Base-by-base conservation (phyloP, 2,329 filamentous ascomycete genomes). In the Talaromyces sp. region DNA sequence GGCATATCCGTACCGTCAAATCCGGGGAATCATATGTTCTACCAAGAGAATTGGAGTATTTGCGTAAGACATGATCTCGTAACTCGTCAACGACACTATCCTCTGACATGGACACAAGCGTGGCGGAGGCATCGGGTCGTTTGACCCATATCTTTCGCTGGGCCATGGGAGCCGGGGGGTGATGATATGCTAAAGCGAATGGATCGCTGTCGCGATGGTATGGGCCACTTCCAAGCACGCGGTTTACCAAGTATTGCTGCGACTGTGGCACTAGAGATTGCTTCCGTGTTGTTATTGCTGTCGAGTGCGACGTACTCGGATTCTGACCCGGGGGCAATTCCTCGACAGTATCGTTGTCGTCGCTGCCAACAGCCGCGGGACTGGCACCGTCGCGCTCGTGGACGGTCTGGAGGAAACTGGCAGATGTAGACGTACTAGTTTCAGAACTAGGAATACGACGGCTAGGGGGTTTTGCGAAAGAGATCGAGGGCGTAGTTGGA, bases 71-170 rank as follows among this genome's bases (percentile, higher is more conserved):
- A 81, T 92, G 86, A 68, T 97, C 95, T 68, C 93, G 89, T 64
- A 96, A 88, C 76, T 97, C 93, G 75, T 99, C 95, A 61, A 98
- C 93, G 68, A 98, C 79, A 71, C 96, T 92, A 69, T 96, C 92
- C 70, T 96, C 90, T 68, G 86, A 84, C 69, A 96, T 90, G 63
- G 89, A 87, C 60, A 99, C 89, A 70, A 95, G 82, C 15, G 95
- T 99, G 44, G 93, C 87, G 61, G 93, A 97, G 62, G 88, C 90
- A 66, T 88, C 85, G 22, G 90, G 90, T 70, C 93, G 85, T 80
- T 90, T 95, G 72, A 98, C 93, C 95, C 95, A 99, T 69, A 98
- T 88, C 82, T 96, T 97, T 73, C 91, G 75, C 58, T 70, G 69
- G 61, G 75, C 68, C 75, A 76, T 78, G 58, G 66, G 53, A 58